Conservation (phyloP, 345 rosid species). For the Ceriops decandra region DNA sequence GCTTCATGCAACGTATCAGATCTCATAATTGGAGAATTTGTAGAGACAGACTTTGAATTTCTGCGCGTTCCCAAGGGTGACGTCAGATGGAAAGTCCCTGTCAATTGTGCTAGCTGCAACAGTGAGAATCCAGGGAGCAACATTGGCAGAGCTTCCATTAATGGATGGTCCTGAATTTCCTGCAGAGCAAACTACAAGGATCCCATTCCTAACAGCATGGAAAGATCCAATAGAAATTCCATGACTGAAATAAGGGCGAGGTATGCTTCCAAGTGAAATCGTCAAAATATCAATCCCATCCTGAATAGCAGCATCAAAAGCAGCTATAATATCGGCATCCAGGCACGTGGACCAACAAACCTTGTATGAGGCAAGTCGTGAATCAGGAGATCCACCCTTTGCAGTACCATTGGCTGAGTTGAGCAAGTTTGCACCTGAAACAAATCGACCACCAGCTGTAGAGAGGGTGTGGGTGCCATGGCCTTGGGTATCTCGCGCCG, state of each 20-base stretch:
- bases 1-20: neutral
- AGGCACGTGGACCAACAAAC: constrained; percentile 55
- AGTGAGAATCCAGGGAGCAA: constrained; percentile 21
- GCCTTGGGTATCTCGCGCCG: constrained; percentile 41
- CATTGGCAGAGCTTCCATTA: constrained; percentile 3
- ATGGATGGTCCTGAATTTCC: constrained; percentile 24
- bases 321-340: constrained; percentile 54
- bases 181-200: constrained; percentile 26
- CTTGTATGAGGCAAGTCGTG: constrained; percentile 57
- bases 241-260: neutral
- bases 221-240: constrained; percentile 21
- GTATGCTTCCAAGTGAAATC: constrained; percentile 34
- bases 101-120: constrained; percentile 27
- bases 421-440: constrained; percentile 39
- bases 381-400: constrained; percentile 62
- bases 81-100: constrained; percentile 11
- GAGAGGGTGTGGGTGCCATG: constrained; percentile 67
- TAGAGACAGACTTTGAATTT: neutral
- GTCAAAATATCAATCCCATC: constrained; percentile 58
- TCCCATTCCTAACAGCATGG: constrained; percentile 19
- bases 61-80: constrained; percentile 2
- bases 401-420: constrained; percentile 63
- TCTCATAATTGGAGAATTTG: neutral
- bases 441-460: constrained; percentile 56
- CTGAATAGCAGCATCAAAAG: constrained; percentile 47